Conservation (phyloP, 805 yeast genomes). For the Saccharomycopsis sp. region DNA sequence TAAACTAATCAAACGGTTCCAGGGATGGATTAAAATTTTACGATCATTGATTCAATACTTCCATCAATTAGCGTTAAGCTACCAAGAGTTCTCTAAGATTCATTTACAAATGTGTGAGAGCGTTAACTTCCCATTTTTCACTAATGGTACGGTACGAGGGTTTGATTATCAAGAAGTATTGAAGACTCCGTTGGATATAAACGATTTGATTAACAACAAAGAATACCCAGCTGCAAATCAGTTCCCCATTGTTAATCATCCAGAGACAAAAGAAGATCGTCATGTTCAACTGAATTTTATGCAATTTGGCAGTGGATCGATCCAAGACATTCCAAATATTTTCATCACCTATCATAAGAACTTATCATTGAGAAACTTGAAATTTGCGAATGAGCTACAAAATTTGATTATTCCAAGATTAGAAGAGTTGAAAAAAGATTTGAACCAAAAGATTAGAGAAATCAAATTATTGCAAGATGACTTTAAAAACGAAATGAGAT, state of each 20-base stretch:
- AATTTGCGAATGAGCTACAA: conserved; percentile 45
- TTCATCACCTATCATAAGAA: conserved; percentile 38
- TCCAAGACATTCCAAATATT: conserved; percentile 74
- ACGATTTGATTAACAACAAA: conserved; percentile 5
- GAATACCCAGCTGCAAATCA: not conserved
- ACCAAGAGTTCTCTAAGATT: conserved; percentile 13
- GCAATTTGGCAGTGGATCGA: conserved; percentile 72
- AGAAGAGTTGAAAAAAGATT: conserved; percentile 35
- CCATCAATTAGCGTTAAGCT: conserved; percentile 11
- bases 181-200: conserved; percentile 12
- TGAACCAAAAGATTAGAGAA: conserved; percentile 44
- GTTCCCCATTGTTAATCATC: conserved; percentile 7
- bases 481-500: conserved; percentile 52
- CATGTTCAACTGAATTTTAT: conserved; percentile 44
- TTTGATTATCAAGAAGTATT: conserved; percentile 19
- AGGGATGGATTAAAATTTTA: conserved; percentile 17
- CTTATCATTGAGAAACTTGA: conserved; percentile 38
- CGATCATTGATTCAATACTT: conserved; percentile 14
- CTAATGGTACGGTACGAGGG: conserved; percentile 11
- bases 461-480: conserved; percentile 48
- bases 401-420: conserved; percentile 37
- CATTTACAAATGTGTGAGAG: conserved; percentile 17
- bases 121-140: conserved; percentile 32
- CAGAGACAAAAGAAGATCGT: conserved; percentile 29
- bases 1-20: conserved; percentile 13